Conservation (phyloP, 495 filamentous ascomycete genomes). For the Talaromyces trachyspermus region DNA sequence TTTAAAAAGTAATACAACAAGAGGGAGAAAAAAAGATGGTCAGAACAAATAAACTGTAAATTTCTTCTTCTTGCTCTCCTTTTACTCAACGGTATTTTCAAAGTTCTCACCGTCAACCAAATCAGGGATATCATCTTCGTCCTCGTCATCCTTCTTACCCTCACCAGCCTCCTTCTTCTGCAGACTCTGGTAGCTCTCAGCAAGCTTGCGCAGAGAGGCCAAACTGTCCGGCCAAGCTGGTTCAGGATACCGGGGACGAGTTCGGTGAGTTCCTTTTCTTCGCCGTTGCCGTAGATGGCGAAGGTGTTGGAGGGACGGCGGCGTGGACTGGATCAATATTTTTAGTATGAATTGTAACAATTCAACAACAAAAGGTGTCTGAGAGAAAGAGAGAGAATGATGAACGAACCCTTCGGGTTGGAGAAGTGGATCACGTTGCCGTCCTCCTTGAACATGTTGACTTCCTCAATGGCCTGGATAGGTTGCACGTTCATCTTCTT, state of each 20-base stretch:
- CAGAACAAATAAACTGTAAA: not conserved
- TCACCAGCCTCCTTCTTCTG: slow-evolving; percentile 82
- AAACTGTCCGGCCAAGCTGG: slow-evolving; percentile 98
- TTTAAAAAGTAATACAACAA: not conserved
- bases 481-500: slow-evolving; percentile 97
- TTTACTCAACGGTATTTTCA: slow-evolving; percentile 89
- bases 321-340: slow-evolving; percentile 66
- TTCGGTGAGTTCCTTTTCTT: slow-evolving; percentile 99
- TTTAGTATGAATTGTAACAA: not conserved
- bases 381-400: not conserved
- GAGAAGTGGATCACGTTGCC: slow-evolving; percentile 99
- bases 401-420: slow-evolving; percentile 78
- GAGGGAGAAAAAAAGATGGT: not conserved
- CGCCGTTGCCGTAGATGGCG: slow-evolving; percentile 96
- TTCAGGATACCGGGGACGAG: slow-evolving; percentile 98
- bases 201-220: slow-evolving; percentile 95
- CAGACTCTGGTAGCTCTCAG: slow-evolving; percentile 98
- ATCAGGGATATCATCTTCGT: slow-evolving; percentile 87
- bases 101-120: slow-evolving; percentile 95
- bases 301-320: slow-evolving; percentile 93
- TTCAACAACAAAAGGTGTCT: not conserved
- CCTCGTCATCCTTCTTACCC: slow-evolving; percentile 66
- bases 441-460: slow-evolving; percentile 99
- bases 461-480: slow-evolving; percentile 98
- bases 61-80: slow-evolving; percentile 1